These are phyloP conservation scores for Rachicladosporium sp. DNA, from an alignment of 2,329 filamentous ascomycete species.

Conservation along the genomic window DNA sequence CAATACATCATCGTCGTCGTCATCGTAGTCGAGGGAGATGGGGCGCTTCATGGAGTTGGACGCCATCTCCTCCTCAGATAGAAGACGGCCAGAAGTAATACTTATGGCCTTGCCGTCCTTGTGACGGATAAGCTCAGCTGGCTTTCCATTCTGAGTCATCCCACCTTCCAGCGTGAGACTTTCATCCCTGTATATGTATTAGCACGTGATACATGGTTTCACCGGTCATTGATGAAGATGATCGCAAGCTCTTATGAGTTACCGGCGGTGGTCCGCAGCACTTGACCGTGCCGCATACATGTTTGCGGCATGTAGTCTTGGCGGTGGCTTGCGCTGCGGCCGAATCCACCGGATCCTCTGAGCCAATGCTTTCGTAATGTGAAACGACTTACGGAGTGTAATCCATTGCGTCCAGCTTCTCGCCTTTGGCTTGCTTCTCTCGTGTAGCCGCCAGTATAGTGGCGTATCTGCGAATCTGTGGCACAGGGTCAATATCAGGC, in stretches of 20 bases:
- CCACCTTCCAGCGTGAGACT: constrained; percentile 73
- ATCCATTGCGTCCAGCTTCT: constrained; percentile 40
- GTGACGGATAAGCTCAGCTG: constrained; percentile 71
- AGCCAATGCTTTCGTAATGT: neutral
- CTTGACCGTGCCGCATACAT: neutral
- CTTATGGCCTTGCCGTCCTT: constrained; percentile 71
- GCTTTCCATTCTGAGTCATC: constrained; percentile 66
- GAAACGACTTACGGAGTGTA: constrained; percentile 33
- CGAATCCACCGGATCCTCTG: too few species aligned
- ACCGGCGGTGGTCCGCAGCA: too few species aligned
- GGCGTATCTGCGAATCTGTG: constrained; percentile 67
- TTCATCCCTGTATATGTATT: constrained; percentile 41
- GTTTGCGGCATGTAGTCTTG: neutral
- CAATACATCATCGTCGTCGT: constrained; percentile 70
- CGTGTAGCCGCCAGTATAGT: constrained; percentile 67
- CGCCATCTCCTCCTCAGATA: constrained; percentile 46
- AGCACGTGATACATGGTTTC: constrained; percentile 7
- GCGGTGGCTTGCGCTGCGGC: too few species aligned
- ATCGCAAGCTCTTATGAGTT: too few species aligned
- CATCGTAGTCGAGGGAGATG: constrained; percentile 45
- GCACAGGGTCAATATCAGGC: constrained; percentile 14
- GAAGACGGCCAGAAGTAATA: constrained; percentile 38
- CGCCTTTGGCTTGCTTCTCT: constrained; percentile 48
- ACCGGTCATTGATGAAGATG: neutral
- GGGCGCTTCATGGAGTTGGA: constrained; percentile 44